Conservation (phyloP, 2,329 filamentous ascomycete genomes). For the Paracorniculantispora psalliotae region DNA sequence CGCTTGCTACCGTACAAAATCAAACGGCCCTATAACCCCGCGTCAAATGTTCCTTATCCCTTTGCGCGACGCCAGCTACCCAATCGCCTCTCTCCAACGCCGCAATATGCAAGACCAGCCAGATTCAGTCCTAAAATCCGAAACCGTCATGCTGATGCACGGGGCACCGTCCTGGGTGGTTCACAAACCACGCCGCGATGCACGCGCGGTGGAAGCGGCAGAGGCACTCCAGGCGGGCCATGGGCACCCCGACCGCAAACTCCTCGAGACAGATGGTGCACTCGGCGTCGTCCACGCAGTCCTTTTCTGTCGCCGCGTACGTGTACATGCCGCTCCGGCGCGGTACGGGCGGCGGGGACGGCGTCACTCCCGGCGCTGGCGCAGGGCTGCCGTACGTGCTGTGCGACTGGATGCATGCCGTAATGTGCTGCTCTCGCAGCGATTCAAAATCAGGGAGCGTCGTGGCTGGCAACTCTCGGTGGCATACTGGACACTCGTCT, state of each 20-base stretch:
- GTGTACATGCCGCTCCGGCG: constrained; percentile 58
- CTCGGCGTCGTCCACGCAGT: constrained; percentile 62
- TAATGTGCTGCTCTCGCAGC: constrained; percentile 55
- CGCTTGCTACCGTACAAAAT: constrained; percentile 9
- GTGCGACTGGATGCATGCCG: constrained; percentile 50
- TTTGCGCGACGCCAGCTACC: not conserved
- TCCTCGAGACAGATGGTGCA: constrained; percentile 66
- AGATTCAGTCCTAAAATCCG: constrained; percentile 36
- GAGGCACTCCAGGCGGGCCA: constrained; percentile 63
- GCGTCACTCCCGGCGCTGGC: constrained; percentile 20
- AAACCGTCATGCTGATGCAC: constrained; percentile 61
- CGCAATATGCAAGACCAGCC: not conserved
- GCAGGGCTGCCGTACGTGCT: constrained; percentile 42
- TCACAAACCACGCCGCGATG: constrained; percentile 58
- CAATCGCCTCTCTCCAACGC: too few relatives aligned
- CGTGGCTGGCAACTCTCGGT: constrained; percentile 60
- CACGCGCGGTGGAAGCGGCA: constrained; percentile 60
- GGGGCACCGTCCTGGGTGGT: constrained; percentile 58
- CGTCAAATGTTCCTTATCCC: not conserved
- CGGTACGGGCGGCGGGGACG: constrained; percentile 28
- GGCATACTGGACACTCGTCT: constrained; percentile 75
- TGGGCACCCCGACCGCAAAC: constrained; percentile 55
- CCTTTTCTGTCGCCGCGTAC: constrained; percentile 61
- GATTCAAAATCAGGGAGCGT: constrained; percentile 48
- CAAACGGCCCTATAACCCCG: not conserved